A percentile compares a stretch with the other conserved stretches of the same genome.
phyloP scores from a whole-genome alignment of 306 rosid genomes.

The Fragaria nilgerrensis region DNA sequence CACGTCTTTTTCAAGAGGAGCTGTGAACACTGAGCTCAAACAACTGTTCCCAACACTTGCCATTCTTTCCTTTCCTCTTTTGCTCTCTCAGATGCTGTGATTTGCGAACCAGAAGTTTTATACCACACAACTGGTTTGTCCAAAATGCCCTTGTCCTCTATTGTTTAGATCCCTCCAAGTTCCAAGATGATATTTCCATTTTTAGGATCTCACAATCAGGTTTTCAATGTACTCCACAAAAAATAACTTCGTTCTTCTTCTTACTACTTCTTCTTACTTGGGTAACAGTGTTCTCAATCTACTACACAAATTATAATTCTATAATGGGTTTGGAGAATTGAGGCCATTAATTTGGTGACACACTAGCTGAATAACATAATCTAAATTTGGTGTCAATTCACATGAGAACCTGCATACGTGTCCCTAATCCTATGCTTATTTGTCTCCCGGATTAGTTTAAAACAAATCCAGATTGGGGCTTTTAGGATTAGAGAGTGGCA shows the following conservation, averaged over 20 bases:
- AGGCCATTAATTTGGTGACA: conserved; percentile 7
- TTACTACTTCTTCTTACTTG: not conserved
- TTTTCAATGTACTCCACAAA: not conserved
- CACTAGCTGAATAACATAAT: not conserved
- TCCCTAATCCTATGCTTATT: conserved; percentile 1
- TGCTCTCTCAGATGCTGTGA: not conserved
- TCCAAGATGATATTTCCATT: not conserved
- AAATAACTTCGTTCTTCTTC: not conserved
- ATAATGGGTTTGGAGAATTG: not conserved
- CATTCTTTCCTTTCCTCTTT: conserved; percentile 28
- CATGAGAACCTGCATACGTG: conserved; percentile 31
- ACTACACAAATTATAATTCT: not conserved
- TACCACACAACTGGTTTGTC: conserved; percentile 16
- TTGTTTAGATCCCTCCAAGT: not conserved
- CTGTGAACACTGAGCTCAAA: conserved; percentile 34
- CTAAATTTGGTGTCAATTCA: conserved; percentile 30
- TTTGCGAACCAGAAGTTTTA: conserved; percentile 10
- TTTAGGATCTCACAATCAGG: not conserved
- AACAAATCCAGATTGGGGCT: not conserved
- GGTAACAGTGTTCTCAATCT: not conserved
- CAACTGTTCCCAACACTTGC: conserved; percentile 33
- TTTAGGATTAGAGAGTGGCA: conserved; percentile 24
- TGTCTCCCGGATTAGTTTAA: conserved; percentile 1
- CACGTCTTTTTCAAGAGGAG: conserved; percentile 28
- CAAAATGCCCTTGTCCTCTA: conserved; percentile 28